Evolutionary conservation across 2,329 filamentous ascomycete species (phyloP).

Genomic region (Monilinia vaccinii-corymbosi): DNA sequence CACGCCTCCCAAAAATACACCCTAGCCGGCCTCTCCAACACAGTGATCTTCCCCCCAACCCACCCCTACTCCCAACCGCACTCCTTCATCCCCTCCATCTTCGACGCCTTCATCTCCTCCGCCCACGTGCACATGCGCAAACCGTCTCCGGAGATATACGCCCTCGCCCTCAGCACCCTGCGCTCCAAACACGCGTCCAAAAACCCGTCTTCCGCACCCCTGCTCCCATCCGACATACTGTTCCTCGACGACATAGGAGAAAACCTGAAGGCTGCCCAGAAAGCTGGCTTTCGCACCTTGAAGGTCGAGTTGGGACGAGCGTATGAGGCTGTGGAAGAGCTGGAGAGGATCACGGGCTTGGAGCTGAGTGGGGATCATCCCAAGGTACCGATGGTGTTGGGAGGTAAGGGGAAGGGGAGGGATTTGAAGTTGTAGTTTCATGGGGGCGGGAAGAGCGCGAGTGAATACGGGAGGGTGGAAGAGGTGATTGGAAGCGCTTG

Average conservation of each 20-base stretch:
- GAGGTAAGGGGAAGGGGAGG: conserved; percentile 8
- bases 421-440: background rate
- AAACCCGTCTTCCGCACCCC: conserved; percentile 28
- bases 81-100: conserved; percentile 46
- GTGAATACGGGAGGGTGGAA: background rate
- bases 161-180: conserved; percentile 41
- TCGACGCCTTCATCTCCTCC: conserved; percentile 82
- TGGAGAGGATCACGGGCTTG: conserved; percentile 69
- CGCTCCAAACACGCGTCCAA: background rate
- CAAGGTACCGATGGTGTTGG: conserved; percentile 18
- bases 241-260: conserved; percentile 87
- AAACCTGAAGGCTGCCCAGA: conserved; percentile 74
- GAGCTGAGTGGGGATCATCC: conserved; percentile 34
- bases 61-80: conserved; percentile 46
- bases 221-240: conserved; percentile 60
- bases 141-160: conserved; percentile 75
- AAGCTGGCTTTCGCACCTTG: conserved; percentile 69
- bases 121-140: conserved; percentile 85
- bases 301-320: conserved; percentile 75
- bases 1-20: conserved; percentile 55
- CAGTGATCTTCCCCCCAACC: conserved; percentile 70
- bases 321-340: conserved; percentile 69
- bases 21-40: conserved; percentile 81
- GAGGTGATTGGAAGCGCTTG: background rate
- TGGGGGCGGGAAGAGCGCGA: background rate